A percentile compares a stretch with the other conserved stretches of the same genome.
Conservation (phyloP, 768 basidiomycete genomes). For the Lactifluus pinguis region DNA sequence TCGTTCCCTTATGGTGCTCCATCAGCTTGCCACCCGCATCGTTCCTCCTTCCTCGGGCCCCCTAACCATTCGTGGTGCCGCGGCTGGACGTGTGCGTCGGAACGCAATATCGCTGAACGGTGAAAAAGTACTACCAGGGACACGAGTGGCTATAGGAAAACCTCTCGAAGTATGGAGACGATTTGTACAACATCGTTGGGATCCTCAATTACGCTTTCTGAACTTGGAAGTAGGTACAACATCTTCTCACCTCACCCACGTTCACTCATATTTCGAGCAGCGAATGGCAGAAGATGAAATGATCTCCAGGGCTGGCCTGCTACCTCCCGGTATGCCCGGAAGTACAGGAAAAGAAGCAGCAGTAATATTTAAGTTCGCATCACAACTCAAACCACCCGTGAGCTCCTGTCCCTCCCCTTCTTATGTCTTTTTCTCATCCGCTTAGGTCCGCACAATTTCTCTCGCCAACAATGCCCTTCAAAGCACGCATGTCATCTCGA, state of each 20-base stretch:
- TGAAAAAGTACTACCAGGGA: conserved; percentile 14
- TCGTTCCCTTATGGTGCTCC: conserved; percentile 26
- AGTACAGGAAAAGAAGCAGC: conserved; percentile 58
- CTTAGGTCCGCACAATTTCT: conserved; percentile 70
- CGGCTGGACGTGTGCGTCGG: conserved; percentile 51
- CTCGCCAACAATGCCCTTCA: conserved; percentile 71
- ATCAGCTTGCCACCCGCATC: conserved; percentile 36
- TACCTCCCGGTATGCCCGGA: conserved; percentile 59
- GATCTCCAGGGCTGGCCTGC: conserved; percentile 60
- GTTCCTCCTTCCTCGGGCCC: conserved; percentile 34
- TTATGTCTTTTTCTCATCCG: not conserved
- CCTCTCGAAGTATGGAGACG: conserved; percentile 65
- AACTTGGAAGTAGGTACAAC: conserved; percentile 66
- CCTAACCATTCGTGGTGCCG: conserved; percentile 58
- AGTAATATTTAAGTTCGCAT: conserved; percentile 85
- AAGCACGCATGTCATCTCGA: conserved; percentile 47
- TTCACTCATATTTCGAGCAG: conserved; percentile 31
- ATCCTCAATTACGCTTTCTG: conserved; percentile 57
- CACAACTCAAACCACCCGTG: conserved; percentile 68
- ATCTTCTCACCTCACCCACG: not conserved
- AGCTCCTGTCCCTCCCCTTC: conserved; percentile 17
- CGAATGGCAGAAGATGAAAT: conserved; percentile 71
- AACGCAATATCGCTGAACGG: conserved; percentile 37
- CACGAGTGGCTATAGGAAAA: conserved; percentile 27
- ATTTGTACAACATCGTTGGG: conserved; percentile 66